phyloP scores from a whole-genome alignment of 345 rosid species.

The Hypericum perforatum region DNA sequence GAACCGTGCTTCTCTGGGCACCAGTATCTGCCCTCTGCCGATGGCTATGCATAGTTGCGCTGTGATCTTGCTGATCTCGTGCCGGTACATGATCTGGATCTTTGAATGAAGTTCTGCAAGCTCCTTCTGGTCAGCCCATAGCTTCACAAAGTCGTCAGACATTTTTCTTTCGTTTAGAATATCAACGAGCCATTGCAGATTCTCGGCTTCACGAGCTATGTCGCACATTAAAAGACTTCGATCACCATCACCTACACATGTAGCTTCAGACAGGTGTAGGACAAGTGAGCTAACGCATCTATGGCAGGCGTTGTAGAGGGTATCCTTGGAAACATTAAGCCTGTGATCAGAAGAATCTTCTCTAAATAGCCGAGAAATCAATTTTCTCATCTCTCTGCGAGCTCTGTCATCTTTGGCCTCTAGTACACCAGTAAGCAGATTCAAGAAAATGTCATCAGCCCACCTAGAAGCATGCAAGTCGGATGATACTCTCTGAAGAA shows the following conservation, averaged over 20 bases:
- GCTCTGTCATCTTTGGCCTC: slow-evolving; percentile 89
- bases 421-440: slow-evolving; percentile 53
- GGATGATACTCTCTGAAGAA: slow-evolving; percentile 72
- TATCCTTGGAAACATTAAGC: slow-evolving; percentile 53
- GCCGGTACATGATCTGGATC: slow-evolving; percentile 73
- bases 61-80: slow-evolving; percentile 82
- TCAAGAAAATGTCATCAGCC: slow-evolving; percentile 60
- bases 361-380: slow-evolving; percentile 55
- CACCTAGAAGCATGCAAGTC: slow-evolving; percentile 42
- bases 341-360: slow-evolving; percentile 43
- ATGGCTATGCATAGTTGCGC: slow-evolving; percentile 57
- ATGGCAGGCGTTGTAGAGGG: slow-evolving; percentile 70
- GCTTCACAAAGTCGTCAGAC: slow-evolving; percentile 63
- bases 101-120: slow-evolving; percentile 73
- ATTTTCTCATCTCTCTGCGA: slow-evolving; percentile 73
- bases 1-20: slow-evolving; percentile 52
- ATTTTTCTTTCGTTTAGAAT: slow-evolving; percentile 56
- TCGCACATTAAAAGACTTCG: slow-evolving; percentile 71
- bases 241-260: slow-evolving; percentile 44
- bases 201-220: slow-evolving; percentile 83
- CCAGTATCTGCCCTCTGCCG: slow-evolving; percentile 74
- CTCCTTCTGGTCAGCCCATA: slow-evolving; percentile 93
- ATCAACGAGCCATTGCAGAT: slow-evolving; percentile 80
- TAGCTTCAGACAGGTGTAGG: slow-evolving; percentile 72
- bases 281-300: slow-evolving; percentile 63